These are phyloP conservation scores for Prunus salicina DNA, from an alignment of 306 rosid species.

Conservation along the genomic window DNA sequence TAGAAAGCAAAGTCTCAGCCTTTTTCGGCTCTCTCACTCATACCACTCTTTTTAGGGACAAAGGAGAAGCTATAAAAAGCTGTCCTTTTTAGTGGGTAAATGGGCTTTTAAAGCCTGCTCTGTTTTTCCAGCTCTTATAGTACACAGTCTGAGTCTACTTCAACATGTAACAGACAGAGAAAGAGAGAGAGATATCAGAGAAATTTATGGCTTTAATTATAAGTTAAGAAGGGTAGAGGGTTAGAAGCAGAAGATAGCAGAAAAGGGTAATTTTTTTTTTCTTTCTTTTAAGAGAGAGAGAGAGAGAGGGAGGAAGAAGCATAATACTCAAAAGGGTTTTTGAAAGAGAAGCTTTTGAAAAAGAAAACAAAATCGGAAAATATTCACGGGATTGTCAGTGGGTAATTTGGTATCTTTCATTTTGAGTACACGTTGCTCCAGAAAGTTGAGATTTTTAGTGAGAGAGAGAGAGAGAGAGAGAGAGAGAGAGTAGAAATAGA, in stretches of 20 bases:
- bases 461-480: not conserved
- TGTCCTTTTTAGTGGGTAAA: slow-evolving; percentile 34
- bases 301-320: slow-evolving; percentile 1
- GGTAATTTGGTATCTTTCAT: slow-evolving; percentile 47
- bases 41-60: slow-evolving; percentile 37
- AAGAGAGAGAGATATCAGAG: slow-evolving; percentile 23
- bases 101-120: slow-evolving; percentile 29
- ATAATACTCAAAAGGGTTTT: slow-evolving; percentile 26
- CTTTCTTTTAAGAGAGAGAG: not conserved
- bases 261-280: not conserved
- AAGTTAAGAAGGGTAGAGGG: slow-evolving; percentile 8
- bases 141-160: not conserved
- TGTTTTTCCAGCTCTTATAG: not conserved
- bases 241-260: slow-evolving; percentile 23
- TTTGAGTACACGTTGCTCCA: slow-evolving; percentile 72
- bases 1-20: slow-evolving; percentile 36
- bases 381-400: slow-evolving; percentile 60
- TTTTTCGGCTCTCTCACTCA: slow-evolving; percentile 27
- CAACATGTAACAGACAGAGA: not conserved
- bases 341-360: slow-evolving; percentile 21
- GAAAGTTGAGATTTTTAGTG: slow-evolving; percentile 28
- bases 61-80: slow-evolving; percentile 47
- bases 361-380: not conserved
- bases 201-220: slow-evolving; percentile 44
- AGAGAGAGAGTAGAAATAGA: not conserved